Conservation (phyloP, 192 early-diverging fungal genomes). For the Dissophora ornata region DNA sequence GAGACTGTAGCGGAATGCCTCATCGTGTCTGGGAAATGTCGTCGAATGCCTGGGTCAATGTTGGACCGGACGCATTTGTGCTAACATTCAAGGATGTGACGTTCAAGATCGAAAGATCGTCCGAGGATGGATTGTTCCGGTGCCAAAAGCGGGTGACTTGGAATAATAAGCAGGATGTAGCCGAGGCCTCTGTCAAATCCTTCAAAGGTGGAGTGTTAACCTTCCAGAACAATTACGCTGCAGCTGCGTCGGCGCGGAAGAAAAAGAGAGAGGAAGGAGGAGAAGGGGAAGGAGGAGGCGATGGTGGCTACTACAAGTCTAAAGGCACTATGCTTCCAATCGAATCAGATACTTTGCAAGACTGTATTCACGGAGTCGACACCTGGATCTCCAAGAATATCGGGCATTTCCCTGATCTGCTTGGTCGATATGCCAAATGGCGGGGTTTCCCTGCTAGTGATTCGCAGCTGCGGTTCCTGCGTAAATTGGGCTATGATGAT, state of each 20-base stretch:
- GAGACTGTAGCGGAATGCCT: slow-evolving; percentile 50
- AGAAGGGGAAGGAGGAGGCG: neutral
- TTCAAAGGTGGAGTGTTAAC: slow-evolving; percentile 13
- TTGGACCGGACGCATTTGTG: slow-evolving; percentile 52
- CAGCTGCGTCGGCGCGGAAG: slow-evolving; percentile 4
- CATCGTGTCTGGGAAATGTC: slow-evolving; percentile 21
- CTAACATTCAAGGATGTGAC: slow-evolving; percentile 32
- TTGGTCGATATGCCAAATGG: slow-evolving; percentile 65
- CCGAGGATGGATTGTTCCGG: slow-evolving; percentile 26
- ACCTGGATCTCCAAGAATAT: slow-evolving; percentile 59
- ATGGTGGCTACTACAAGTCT: slow-evolving; percentile 1
- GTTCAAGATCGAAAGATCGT: slow-evolving; percentile 35
- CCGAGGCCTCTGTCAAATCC: neutral
- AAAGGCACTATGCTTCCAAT: slow-evolving; percentile 42
- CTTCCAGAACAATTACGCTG: slow-evolving; percentile 29
- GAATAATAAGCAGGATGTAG: neutral
- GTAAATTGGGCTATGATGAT: slow-evolving; percentile 54
- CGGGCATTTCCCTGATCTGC: slow-evolving; percentile 12
- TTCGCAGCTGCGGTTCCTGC: slow-evolving; percentile 63
- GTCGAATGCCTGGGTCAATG: slow-evolving; percentile 57
- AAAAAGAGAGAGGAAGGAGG: neutral
- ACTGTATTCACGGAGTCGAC: slow-evolving; percentile 74
- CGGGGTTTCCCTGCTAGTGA: slow-evolving; percentile 61
- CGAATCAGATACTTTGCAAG: slow-evolving; percentile 59
- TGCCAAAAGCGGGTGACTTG: slow-evolving; percentile 44